Evolutionary conservation across 2,329 filamentous ascomycete genomes (phyloP).

Genomic region (Trichoderma atrobrunneum): DNA sequence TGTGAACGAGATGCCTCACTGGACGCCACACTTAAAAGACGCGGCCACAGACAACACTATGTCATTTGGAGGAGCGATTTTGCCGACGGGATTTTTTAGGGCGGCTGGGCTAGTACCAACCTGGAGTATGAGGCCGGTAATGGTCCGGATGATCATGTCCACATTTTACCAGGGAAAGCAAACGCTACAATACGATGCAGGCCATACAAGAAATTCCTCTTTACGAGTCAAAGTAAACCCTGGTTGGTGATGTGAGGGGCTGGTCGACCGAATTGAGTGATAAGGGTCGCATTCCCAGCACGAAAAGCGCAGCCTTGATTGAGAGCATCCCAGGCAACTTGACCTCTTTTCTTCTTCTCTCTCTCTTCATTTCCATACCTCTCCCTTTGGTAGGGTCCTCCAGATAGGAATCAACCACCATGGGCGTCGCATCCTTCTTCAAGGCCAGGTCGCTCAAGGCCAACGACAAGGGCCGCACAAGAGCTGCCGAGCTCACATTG

Average conservation of each 20-base stretch:
- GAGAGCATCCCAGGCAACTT: not conserved
- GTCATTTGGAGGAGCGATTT: not conserved
- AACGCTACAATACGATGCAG: constrained; percentile 4
- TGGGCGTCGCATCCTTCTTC: constrained; percentile 46
- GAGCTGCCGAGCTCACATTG: constrained; percentile 57
- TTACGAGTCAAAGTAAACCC: constrained; percentile 6
- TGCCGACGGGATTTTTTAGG: constrained; percentile 10
- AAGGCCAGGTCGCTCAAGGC: constrained; percentile 45
- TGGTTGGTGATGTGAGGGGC: constrained; percentile 16
- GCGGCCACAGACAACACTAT: not conserved
- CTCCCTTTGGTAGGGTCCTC: not conserved
- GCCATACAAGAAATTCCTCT: not conserved
- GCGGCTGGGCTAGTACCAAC: constrained; percentile 10
- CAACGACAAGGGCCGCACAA: constrained; percentile 41
- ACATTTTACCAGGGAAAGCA: not conserved
- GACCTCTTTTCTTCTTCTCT: not conserved
- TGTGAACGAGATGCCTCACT: not conserved
- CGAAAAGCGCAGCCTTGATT: not conserved
- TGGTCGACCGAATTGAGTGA: constrained; percentile 10
- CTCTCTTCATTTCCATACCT: not conserved
- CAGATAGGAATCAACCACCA: constrained; percentile 13
- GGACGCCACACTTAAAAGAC: not conserved
- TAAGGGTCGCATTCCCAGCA: constrained; percentile 18
- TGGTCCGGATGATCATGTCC: constrained; percentile 17
- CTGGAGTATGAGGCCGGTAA: constrained; percentile 9